Evolutionary conservation across 2,329 filamentous ascomycete species (phyloP), one percentile per base, ranked within the genome.

Genomic region (Fusarium chuoi): DNA sequence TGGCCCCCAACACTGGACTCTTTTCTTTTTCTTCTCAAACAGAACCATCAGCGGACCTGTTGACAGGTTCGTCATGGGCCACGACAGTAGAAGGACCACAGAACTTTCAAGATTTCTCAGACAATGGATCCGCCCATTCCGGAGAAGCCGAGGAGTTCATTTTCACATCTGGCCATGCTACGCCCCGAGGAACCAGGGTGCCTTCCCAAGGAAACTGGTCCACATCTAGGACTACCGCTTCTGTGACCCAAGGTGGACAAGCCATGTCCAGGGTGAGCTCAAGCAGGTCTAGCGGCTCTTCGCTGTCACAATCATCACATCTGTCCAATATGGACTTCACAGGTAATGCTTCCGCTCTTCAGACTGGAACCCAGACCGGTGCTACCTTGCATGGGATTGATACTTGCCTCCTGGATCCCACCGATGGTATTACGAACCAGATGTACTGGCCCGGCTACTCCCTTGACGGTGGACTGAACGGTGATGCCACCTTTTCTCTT

Each of bases 1-100:
- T 89, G 83, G 81, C 86, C 78, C 82, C 86, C 78, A 84, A 80
- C 82, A 79, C 83, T 75, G 86, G 86, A 81, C 85, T 88, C 81
- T 88, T 89, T 86, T 84, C 87, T 83, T 89, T 87, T 82, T 85
- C 86, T 82, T 85, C 86, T 86, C 87, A 89, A 80, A 87, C 87
- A 87, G 88, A 87, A 87, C 87, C 87, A 85, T 83, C 87, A 81
- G 77, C 86, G 79, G 88, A 89, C 85, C 85, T 88, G 81, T 84
- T 88, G 69, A 81, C 81, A 77, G 85, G 87, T 84, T 84, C 87
- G 80, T 83, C 87, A 79, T 90, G 88, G 88, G 88, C 86, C 77
- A 79, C 85, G 79, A 83, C 87, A 84, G 83, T 83, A 84, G 88
- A 90, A 87, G 87, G 87, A 79, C 78, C 87, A 88, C 88, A 89